Evolutionary conservation across 371 early-diverging fungal genomes (phyloP).

Genomic region (Lichtheimia ornata): DNA sequence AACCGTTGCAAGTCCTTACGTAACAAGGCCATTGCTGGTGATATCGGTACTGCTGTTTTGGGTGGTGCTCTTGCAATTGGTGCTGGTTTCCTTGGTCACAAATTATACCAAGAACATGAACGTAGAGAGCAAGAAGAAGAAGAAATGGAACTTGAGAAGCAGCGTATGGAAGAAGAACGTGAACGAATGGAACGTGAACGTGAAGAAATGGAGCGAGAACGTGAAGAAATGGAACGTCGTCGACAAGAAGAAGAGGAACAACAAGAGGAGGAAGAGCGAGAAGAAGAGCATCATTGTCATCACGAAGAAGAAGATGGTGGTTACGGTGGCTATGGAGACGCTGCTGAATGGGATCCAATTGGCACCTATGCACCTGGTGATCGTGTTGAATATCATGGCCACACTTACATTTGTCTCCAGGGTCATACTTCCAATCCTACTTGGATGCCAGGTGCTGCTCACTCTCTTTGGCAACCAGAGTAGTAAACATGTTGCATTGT

Average conservation of each 20-base stretch:
- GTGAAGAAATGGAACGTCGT: constrained; percentile 21
- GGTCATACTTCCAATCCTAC: constrained; percentile 56
- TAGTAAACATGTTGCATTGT: constrained; percentile 27
- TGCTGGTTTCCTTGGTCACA: constrained; percentile 55
- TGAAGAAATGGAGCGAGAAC: constrained; percentile 26
- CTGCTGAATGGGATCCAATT: constrained; percentile 52
- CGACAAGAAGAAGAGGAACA: constrained; percentile 6
- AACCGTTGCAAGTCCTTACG: constrained; percentile 50
- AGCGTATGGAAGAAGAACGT: constrained; percentile 17
- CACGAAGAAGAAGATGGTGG: constrained; percentile 11
- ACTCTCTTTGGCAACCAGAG: constrained; percentile 57
- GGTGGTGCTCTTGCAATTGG: constrained; percentile 24
- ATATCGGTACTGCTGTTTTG: constrained; percentile 24
- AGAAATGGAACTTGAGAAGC: constrained; percentile 7
- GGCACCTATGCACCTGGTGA: constrained; percentile 61
- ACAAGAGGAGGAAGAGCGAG: background rate
- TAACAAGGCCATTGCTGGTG: constrained; percentile 46
- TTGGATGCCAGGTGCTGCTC: constrained; percentile 55
- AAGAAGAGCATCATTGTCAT: constrained; percentile 13
- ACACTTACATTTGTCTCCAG: constrained; percentile 53
- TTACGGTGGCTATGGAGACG: constrained; percentile 15
- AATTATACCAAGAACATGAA: constrained; percentile 45
- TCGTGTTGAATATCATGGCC: constrained; percentile 55
- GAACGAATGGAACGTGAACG: constrained; percentile 36
- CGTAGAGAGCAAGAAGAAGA: constrained; percentile 33